Conservation (phyloP, 768 basidiomycete genomes). For the Boletellus sp. region DNA sequence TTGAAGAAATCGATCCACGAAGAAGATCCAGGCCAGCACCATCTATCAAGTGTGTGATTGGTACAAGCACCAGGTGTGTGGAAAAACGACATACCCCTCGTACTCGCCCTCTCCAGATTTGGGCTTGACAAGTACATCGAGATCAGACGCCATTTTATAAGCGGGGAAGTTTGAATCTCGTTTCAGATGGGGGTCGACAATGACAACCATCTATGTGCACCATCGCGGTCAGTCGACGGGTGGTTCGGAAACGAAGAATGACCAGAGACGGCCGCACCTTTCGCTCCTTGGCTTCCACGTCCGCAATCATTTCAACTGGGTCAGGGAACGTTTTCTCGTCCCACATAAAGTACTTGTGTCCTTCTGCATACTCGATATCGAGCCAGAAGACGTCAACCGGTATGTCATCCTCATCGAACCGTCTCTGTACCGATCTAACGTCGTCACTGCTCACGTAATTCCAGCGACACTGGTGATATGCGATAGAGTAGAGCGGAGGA, state of each 20-base stretch:
- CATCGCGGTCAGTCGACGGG: neutral
- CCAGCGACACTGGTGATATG: conserved; percentile 98
- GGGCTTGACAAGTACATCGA: conserved; percentile 79
- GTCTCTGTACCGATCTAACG: conserved; percentile 74
- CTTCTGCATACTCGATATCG: conserved; percentile 92
- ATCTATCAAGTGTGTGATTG: conserved; percentile 30
- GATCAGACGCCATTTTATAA: conserved; percentile 79
- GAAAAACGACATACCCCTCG: conserved; percentile 53
- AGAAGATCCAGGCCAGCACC: conserved; percentile 97
- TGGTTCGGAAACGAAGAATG: neutral
- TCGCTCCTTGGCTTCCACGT: conserved; percentile 78
- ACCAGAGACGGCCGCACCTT: conserved; percentile 50
- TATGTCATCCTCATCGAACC: conserved; percentile 92
- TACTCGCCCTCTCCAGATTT: conserved; percentile 79
- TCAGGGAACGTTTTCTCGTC: conserved; percentile 89
- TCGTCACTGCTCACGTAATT: conserved; percentile 93
- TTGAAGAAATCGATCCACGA: conserved; percentile 99
- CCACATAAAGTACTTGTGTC: conserved; percentile 98
- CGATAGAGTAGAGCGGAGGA: conserved; percentile 89
- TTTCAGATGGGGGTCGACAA: conserved; percentile 95
- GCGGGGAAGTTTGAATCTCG: conserved; percentile 74
- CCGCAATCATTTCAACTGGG: conserved; percentile 89
- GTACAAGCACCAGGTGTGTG: neutral
- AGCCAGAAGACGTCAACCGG: conserved; percentile 97
- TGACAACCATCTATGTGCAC: conserved; percentile 83